A percentile compares a stretch with the other conserved stretches of the same genome.
phyloP scores from a whole-genome alignment of 495 filamentous ascomycete species.

The Neurospora sp. region DNA sequence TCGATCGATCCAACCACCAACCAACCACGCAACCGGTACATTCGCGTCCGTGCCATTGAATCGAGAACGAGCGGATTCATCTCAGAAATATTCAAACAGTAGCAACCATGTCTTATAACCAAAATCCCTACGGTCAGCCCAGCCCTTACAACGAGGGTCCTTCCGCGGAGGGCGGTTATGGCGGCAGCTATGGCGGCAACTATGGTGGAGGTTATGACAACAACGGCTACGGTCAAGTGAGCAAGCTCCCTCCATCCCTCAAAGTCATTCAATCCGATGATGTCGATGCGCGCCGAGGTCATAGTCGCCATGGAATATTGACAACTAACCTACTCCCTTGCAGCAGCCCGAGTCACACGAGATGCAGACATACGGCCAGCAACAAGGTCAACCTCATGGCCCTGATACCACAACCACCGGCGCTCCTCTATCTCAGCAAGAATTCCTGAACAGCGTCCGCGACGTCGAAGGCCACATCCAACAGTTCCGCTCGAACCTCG shows the following conservation, averaged over 20 bases:
- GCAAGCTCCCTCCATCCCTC: background rate
- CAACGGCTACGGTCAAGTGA: conserved; percentile 19
- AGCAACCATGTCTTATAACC: conserved; percentile 35
- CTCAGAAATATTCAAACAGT: background rate
- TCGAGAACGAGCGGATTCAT: background rate
- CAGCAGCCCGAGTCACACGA: conserved; percentile 28
- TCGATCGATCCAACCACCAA: background rate
- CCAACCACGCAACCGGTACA: background rate
- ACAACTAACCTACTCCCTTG: background rate
- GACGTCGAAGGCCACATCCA: conserved; percentile 47
- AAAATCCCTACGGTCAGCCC: conserved; percentile 18
- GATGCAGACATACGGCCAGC: conserved; percentile 20
- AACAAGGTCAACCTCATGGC: conserved; percentile 5
- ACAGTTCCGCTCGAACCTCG: conserved; percentile 42
- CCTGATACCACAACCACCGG: conserved; percentile 15
- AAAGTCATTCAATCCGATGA: background rate
- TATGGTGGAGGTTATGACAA: background rate
- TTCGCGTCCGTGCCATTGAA: background rate
- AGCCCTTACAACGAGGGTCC: conserved; percentile 37
- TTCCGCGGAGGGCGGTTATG: conserved; percentile 38
- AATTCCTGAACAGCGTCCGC: conserved; percentile 52
- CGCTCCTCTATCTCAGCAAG: conserved; percentile 37
- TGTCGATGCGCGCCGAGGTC: background rate
- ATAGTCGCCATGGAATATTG: background rate
- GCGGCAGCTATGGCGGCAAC: conserved; percentile 3